Evolutionary conservation across 148 eudicot genomes (phyloP).

Genomic region (Silene conica): DNA sequence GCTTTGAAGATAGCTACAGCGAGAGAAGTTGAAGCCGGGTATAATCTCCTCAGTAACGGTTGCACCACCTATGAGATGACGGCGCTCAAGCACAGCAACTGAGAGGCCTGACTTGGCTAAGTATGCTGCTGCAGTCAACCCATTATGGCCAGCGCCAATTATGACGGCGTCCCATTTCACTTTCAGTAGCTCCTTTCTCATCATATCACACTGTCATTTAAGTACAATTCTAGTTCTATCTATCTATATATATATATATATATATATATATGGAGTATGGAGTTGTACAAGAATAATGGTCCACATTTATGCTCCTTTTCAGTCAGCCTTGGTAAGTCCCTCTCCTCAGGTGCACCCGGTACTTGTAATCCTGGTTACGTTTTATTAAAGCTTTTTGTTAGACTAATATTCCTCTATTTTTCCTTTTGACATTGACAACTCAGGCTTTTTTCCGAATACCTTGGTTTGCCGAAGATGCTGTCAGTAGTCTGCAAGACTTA

Average conservation of each 20-base stretch:
- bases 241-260: too few species aligned
- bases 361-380: background rate
- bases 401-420: constrained; percentile 14
- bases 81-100: constrained; percentile 9
- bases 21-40: background rate
- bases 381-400: background rate
- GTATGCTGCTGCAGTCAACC: constrained; percentile 1
- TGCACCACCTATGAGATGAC: constrained; percentile 7
- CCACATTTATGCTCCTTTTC: constrained; percentile 4
- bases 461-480: constrained; percentile 71
- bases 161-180: too few species aligned
- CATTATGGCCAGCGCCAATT: too few species aligned
- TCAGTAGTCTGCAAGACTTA: constrained; percentile 74
- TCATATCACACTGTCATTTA: too few species aligned
- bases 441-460: constrained; percentile 76
- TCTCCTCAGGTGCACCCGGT: constrained; percentile 35
- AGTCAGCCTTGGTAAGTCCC: constrained; percentile 64
- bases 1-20: constrained; percentile 13
- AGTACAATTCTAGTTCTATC: too few species aligned
- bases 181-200: too few species aligned
- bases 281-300: background rate
- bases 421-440: constrained; percentile 15
- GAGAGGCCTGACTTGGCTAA: background rate
- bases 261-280: too few species aligned
- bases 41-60: constrained; percentile 3